Evolutionary conservation across 805 yeast species (phyloP).

Genomic region (Yamadazyma nakazawae): DNA sequence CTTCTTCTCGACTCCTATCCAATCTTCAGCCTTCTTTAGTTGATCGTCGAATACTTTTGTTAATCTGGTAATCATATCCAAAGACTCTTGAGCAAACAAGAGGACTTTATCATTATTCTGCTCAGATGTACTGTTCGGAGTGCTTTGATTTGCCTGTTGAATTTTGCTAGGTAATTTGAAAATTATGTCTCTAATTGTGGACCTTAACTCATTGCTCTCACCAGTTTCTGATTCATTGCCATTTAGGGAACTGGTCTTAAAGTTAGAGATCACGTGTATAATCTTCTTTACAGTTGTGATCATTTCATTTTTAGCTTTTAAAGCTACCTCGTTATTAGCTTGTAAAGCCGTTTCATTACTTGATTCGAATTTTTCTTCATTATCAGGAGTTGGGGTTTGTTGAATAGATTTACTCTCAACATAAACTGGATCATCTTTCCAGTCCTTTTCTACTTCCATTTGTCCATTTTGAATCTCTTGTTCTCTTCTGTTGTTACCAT

Average conservation of each 20-base stretch:
- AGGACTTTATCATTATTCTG: constrained; percentile 63
- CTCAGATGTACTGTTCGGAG: constrained; percentile 13
- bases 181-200: constrained; percentile 75
- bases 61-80: constrained; percentile 81
- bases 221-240: constrained; percentile 2
- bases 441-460: constrained; percentile 6
- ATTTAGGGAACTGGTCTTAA: constrained; percentile 45
- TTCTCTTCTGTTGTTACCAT: constrained; percentile 36
- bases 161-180: constrained; percentile 59
- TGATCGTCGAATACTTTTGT: constrained; percentile 84
- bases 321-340: constrained; percentile 15
- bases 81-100: constrained; percentile 81
- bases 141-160: constrained; percentile 40
- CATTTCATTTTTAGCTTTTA: constrained; percentile 71
- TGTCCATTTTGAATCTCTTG: constrained; percentile 4
- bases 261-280: constrained; percentile 79
- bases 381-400: constrained; percentile 5
- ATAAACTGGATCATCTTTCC: not conserved
- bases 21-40: constrained; percentile 76
- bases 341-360: constrained; percentile 19
- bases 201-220: constrained; percentile 38
- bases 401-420: constrained; percentile 6
- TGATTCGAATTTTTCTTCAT: constrained; percentile 6
- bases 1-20: constrained; percentile 54
- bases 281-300: constrained; percentile 87